A percentile compares a stretch with the other conserved stretches of the same genome.
Conservation (phyloP, 805 yeast species). For the Barnettozyma botsteinii region DNA sequence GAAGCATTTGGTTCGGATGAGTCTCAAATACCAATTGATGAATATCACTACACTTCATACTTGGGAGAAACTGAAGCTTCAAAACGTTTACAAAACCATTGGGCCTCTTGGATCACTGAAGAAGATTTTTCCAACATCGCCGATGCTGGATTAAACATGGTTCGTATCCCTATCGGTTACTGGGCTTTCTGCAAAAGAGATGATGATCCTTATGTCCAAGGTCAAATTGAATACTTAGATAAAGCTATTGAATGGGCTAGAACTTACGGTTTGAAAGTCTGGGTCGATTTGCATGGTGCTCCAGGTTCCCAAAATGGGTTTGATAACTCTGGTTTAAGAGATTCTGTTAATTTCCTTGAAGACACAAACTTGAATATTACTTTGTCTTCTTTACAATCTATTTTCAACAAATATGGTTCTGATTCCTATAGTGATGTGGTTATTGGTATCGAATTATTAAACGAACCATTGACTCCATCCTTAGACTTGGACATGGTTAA, state of each 20-base stretch:
- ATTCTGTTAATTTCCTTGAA: conserved; percentile 48
- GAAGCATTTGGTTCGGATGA: conserved; percentile 33
- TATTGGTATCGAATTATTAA: conserved; percentile 76
- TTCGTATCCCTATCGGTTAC: conserved; percentile 89
- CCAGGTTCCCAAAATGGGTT: conserved; percentile 96
- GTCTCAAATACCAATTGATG: conserved; percentile 66
- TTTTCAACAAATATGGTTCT: conserved; percentile 60
- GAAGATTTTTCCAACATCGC: conserved; percentile 59
- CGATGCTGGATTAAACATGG: conserved; percentile 67
- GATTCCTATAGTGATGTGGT: conserved; percentile 62
- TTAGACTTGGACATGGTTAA: conserved; percentile 54
- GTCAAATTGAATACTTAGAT: conserved; percentile 70
- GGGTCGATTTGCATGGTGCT: conserved; percentile 95
- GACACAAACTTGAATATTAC: conserved; percentile 51
- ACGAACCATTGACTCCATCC: conserved; percentile 81
- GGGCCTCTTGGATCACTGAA: conserved; percentile 75
- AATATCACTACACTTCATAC: conserved; percentile 56
- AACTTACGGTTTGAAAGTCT: conserved; percentile 56
- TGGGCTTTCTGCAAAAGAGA: conserved; percentile 73
- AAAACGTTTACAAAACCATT: conserved; percentile 54
- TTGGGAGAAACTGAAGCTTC: conserved; percentile 59
- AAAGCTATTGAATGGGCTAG: conserved; percentile 74
- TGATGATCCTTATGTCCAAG: conserved; percentile 81
- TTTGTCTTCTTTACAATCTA: conserved; percentile 43
- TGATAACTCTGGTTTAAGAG: conserved; percentile 88